Conservation (phyloP, 2,329 filamentous ascomycete species). For the Niveomyces coronatus region DNA sequence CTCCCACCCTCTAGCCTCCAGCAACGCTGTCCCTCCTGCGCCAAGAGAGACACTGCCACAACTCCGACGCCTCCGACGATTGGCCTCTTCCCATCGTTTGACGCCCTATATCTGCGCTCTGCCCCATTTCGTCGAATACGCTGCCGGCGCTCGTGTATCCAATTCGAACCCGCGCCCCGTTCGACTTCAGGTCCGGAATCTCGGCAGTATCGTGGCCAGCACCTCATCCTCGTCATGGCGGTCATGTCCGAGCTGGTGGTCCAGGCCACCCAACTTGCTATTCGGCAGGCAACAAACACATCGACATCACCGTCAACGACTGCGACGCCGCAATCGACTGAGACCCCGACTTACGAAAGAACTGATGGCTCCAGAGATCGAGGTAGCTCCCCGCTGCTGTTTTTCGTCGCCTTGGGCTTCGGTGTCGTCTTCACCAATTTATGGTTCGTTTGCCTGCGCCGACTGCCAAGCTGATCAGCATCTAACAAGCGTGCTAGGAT, state of each 20-base stretch:
- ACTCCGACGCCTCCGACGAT: not conserved
- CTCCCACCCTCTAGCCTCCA: conserved; percentile 13
- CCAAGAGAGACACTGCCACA: conserved; percentile 6
- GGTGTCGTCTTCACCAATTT: conserved; percentile 98
- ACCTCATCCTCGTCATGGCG: conserved; percentile 17
- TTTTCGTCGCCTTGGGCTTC: conserved; percentile 93
- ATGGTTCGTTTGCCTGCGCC: conserved; percentile 64
- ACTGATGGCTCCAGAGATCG: conserved; percentile 13
- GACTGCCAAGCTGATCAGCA: conserved; percentile 6
- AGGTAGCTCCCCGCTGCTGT: conserved; percentile 41
- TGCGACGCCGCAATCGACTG: conserved; percentile 6
- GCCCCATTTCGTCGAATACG: not conserved
- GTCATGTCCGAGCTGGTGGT: conserved; percentile 16
- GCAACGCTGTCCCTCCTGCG: conserved; percentile 11
- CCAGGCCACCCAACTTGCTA: conserved; percentile 18
- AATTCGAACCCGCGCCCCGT: no score
- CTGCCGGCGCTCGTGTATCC: no score
- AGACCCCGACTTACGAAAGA: conserved; percentile 12
- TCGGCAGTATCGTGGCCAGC: no score
- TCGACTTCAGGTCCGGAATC: no score
- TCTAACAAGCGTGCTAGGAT: conserved; percentile 55
- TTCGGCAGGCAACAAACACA: conserved; percentile 15
- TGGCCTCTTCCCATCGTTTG: conserved; percentile 1
- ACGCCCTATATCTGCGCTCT: conserved; percentile 2
- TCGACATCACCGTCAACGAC: conserved; percentile 11